These are phyloP conservation scores for Vicia faba DNA, from an alignment of 306 rosid genomes.

Conservation along the genomic window DNA sequence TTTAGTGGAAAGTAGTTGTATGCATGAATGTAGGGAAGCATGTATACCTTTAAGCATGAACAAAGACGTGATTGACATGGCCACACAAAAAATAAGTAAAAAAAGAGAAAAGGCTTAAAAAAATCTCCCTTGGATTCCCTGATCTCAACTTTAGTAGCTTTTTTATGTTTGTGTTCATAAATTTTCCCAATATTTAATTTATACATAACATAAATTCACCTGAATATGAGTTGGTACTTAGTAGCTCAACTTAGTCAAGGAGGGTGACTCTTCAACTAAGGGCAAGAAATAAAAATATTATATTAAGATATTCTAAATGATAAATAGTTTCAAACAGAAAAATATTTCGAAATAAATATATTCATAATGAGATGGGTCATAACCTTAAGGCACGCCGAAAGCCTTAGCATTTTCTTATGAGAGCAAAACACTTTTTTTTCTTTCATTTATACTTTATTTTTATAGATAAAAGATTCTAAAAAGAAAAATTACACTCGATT, in stretches of 20 bases:
- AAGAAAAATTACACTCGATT: neutral
- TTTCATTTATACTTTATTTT: neutral
- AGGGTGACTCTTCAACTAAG: slow-evolving; percentile 53
- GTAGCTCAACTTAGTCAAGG: slow-evolving; percentile 36
- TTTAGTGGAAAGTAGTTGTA: slow-evolving; percentile 38
- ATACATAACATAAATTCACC: neutral
- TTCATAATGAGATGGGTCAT: too few relatives aligned
- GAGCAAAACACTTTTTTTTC: neutral
- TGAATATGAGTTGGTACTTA: slow-evolving; percentile 39
- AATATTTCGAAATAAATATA: too few relatives aligned
- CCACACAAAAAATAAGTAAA: neutral
- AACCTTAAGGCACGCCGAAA: neutral
- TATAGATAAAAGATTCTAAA: neutral
- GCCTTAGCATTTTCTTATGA: neutral
- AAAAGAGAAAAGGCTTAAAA: slow-evolving; percentile 12
- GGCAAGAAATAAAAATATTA: slow-evolving; percentile 11
- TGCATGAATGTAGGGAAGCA: slow-evolving; percentile 47
- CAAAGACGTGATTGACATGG: slow-evolving; percentile 47
- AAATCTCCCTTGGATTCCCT: slow-evolving; percentile 54
- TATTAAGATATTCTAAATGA: too few relatives aligned
- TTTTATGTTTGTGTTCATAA: neutral
- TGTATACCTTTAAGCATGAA: slow-evolving; percentile 44
- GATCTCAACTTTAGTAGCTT: slow-evolving; percentile 13
- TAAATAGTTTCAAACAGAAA: too few relatives aligned
- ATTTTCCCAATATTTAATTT: neutral